Base-by-base conservation (phyloP, 106 monocot species). In the Dendrobium officinale region DNA sequence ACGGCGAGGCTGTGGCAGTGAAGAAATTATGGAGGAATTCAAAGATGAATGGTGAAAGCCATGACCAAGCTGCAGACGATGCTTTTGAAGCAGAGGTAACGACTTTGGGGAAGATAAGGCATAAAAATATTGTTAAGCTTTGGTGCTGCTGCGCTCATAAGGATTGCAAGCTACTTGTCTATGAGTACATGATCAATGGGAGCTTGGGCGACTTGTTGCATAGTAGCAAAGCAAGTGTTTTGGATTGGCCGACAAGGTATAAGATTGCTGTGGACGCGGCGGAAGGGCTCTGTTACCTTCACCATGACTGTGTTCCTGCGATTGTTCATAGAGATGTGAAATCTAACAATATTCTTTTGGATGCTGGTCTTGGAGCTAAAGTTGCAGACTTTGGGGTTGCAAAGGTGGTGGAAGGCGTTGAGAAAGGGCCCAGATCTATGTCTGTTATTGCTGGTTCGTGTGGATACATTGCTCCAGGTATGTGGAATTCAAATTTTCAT, bases 81-180 rank as follows among this genome's bases (percentile, higher is more conserved):
- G 76, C 47, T 44, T 94, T 91, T 72, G 94, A 91, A 56, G 89
- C 91, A 11, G 94, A 94, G 81, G 83, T 95, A 9, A 78, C 85
- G 37, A 92, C 90, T 55, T 75, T 95, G 47, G 94, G 94, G n/a
- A 95, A 88, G 86, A 88, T 95, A 54, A 78, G 94, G 67, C 94
- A 95, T 80, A 89, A 86, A 78, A 91, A 91, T 79, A 93, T 93
- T 31, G 87, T 93, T 15, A 93, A 85, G 77, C 83, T 93, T 31
- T 93, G 89, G 91, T 91, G 93, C 48, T 86, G 87, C 70, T 89
- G 89, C 80, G 77, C 42, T 17, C 81, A 83, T 48, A 79, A 83
- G 72, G 85, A 85, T 40, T 87, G 78, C 45, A 84, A 87, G 87
- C 83, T 90, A 9, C 85, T 90, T 11, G 90, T 90, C 3, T 90